Evolutionary conservation across 2,329 filamentous ascomycete genomes (phyloP).

Genomic region (Teratosphaeria epicoccoides): DNA sequence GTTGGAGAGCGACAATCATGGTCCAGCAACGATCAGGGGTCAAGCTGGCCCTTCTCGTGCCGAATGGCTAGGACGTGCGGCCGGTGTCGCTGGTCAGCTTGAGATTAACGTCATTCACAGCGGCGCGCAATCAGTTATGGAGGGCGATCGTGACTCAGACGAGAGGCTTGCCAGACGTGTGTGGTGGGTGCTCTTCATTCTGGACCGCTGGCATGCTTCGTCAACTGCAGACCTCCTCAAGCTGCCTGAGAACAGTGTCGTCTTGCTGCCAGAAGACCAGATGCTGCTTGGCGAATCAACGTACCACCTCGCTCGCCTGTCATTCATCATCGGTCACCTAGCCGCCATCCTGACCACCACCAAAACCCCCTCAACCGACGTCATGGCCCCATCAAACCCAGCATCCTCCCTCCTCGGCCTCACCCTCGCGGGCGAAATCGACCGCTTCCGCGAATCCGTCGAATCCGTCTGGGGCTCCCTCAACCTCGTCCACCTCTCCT

Average conservation of each 20-base stretch:
- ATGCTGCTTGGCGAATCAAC: slow-evolving; percentile 51
- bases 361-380: slow-evolving; percentile 33
- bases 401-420: slow-evolving; percentile 37
- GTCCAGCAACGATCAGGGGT: slow-evolving; percentile 36
- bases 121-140: slow-evolving; percentile 26
- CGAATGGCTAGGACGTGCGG: slow-evolving; percentile 52
- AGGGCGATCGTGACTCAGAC: slow-evolving; percentile 48
- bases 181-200: slow-evolving; percentile 62
- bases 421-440: slow-evolving; percentile 48
- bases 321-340: slow-evolving; percentile 46
- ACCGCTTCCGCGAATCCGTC: slow-evolving; percentile 56
- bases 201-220: slow-evolving; percentile 65
- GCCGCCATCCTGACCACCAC: slow-evolving; percentile 38
- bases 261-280: slow-evolving; percentile 50
- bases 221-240: slow-evolving; percentile 52
- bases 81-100: slow-evolving; percentile 55
- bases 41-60: slow-evolving; percentile 39
- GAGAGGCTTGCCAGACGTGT: slow-evolving; percentile 52
- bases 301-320: slow-evolving; percentile 57
- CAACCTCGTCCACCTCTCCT: slow-evolving; percentile 54
- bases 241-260: slow-evolving; percentile 52
- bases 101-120: slow-evolving; percentile 45
- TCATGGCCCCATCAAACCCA: slow-evolving; percentile 33
- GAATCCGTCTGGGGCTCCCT: slow-evolving; percentile 42
- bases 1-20: slow-evolving; percentile 52